Percentiles rank a stretch among this genome's conserved stretches.
Evolutionary conservation across 257 asterid genomes (phyloP).

Genomic region (Solanum ossicruentum): DNA sequence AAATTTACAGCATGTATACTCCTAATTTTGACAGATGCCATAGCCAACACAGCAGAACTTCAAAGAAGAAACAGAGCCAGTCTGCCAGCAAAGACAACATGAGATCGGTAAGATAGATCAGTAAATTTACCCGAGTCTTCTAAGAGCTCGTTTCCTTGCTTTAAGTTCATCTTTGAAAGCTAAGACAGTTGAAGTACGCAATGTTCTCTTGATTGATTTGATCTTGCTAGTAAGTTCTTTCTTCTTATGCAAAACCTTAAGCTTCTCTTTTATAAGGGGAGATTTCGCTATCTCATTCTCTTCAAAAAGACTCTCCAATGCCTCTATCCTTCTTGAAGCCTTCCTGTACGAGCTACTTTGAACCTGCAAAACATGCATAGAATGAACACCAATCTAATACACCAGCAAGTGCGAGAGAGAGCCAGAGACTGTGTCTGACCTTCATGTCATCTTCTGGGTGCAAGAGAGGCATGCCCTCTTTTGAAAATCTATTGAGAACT

Average conservation of each 20-base stretch:
- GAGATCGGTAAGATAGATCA: background rate
- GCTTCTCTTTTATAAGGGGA: constrained; percentile 82
- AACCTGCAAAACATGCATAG: constrained; percentile 37
- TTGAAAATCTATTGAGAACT: constrained; percentile 64
- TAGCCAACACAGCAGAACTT: background rate
- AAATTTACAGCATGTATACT: background rate
- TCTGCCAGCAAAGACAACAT: background rate
- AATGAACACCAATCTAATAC: background rate
- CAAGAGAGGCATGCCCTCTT: constrained; percentile 70
- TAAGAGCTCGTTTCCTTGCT: constrained; percentile 85
- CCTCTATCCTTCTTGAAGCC: constrained; percentile 74
- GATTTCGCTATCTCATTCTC: constrained; percentile 78
- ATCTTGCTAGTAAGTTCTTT: constrained; percentile 76
- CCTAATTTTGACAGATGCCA: background rate
- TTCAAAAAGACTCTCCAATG: constrained; percentile 79
- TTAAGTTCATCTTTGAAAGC: constrained; percentile 97
- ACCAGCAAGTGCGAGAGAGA: background rate
- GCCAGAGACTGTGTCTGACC: constrained; percentile 23
- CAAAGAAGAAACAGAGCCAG: background rate
- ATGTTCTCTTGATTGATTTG: constrained; percentile 57
- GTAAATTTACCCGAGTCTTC: constrained; percentile 64
- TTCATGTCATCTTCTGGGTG: constrained; percentile 98
- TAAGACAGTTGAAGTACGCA: constrained; percentile 75
- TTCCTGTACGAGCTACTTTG: constrained; percentile 79
- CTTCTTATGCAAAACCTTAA: constrained; percentile 64